Conservation (phyloP, 805 yeast species). For the Allodekkera sacchari region DNA sequence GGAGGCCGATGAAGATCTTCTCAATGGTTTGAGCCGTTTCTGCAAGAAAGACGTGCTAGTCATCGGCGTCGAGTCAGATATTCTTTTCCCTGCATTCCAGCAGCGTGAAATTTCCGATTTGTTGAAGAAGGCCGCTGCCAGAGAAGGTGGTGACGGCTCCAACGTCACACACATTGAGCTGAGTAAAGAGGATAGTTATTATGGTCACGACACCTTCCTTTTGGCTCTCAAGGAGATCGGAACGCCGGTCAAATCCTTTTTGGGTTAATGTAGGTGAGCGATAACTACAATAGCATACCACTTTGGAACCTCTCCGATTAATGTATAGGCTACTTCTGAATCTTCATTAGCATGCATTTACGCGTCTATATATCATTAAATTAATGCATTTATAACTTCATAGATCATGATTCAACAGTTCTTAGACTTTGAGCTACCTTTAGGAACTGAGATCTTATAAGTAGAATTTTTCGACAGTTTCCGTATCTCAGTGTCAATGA, state of each 20-base stretch:
- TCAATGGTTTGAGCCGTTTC: slow-evolving; percentile 55
- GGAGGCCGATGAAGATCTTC: slow-evolving; percentile 53
- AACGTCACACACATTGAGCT: slow-evolving; percentile 62
- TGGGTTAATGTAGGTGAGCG: no score
- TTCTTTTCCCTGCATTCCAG: slow-evolving; percentile 91
- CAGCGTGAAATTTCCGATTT: slow-evolving; percentile 71
- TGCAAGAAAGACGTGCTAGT: slow-evolving; percentile 62
- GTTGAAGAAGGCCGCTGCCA: slow-evolving; percentile 30
- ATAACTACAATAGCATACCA: no score
- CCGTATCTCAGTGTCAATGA: slow-evolving; percentile 2
- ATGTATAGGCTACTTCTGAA: no score
- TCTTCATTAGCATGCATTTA: no score
- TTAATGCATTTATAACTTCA: no score
- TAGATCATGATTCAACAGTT: no score
- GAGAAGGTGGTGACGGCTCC: slow-evolving; percentile 27
- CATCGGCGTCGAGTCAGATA: slow-evolving; percentile 89
- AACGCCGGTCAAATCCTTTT: slow-evolving; percentile 58
- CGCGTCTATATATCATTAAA: no score
- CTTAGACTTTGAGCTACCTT: no score
- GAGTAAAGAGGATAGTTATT: slow-evolving; percentile 67
- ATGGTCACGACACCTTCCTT: slow-evolving; percentile 88
- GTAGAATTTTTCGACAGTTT: neutral
- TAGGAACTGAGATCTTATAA: neutral
- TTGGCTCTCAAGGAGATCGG: slow-evolving; percentile 77
- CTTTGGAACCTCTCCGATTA: no score